phyloP scores from a whole-genome alignment of 352 stramenopile species.

The Pythium guiyangense region DNA sequence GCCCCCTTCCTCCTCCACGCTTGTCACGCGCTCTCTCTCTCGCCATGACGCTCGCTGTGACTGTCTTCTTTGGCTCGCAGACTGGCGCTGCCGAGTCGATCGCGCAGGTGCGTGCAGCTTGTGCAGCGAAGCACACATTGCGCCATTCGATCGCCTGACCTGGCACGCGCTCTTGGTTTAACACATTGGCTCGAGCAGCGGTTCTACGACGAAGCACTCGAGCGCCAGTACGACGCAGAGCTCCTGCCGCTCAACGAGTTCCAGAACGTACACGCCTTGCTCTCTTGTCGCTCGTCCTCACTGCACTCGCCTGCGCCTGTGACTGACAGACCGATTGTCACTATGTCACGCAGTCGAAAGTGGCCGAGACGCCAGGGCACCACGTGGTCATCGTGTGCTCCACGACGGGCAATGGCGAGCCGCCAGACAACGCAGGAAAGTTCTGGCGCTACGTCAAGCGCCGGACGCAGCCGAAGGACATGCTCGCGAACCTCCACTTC shows the following conservation, averaged over 20 bases:
- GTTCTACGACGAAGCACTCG: slow-evolving; percentile 59
- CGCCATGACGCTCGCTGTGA: slow-evolving; percentile 22
- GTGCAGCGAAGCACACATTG: not conserved
- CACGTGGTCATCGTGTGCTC: slow-evolving; percentile 88
- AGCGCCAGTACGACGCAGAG: slow-evolving; percentile 44
- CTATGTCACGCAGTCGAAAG: slow-evolving; percentile 23
- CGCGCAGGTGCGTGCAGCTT: slow-evolving; percentile 39
- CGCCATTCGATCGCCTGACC: too few species aligned
- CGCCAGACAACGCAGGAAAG: slow-evolving; percentile 90
- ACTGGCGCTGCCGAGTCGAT: slow-evolving; percentile 87
- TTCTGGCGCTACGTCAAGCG: slow-evolving; percentile 93
- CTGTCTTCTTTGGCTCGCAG: slow-evolving; percentile 84
- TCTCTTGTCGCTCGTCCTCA: not conserved
- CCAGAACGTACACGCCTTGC: slow-evolving; percentile 42
- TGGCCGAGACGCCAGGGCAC: slow-evolving; percentile 31
- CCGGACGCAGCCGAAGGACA: slow-evolving; percentile 67
- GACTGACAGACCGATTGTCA: not conserved
- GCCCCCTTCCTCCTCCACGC: too few species aligned
- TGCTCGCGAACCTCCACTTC: slow-evolving; percentile 76
- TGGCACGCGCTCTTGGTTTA: not conserved
- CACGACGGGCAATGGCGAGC: slow-evolving; percentile 95
- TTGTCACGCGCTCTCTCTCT: not conserved
- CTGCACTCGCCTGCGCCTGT: not conserved
- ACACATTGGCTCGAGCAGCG: slow-evolving; percentile 22
- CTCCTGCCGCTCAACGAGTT: slow-evolving; percentile 65